Evolutionary conservation across 345 rosid genomes (phyloP), one percentile per base, ranked within the genome.

Genomic region (Brassica rapa): DNA sequence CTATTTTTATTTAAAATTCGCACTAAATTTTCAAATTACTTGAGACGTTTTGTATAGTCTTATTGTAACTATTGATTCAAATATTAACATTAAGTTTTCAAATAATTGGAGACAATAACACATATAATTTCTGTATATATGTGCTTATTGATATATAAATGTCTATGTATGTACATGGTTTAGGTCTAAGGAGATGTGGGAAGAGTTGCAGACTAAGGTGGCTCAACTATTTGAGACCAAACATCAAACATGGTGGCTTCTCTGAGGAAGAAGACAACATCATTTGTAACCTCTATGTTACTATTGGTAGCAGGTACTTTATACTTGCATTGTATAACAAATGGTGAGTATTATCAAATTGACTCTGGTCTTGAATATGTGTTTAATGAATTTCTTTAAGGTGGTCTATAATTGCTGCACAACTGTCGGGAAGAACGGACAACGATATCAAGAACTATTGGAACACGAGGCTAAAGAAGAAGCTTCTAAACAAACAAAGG

Each of bases 151-250:
- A 51, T 51, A 51, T 51, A 51, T n/a, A 51, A 51, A 5, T 51
- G 56, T 51, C 19, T 51, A 5, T 53, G 30, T 39, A 19, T 64
- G 5, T 66, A 16, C 60, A 16, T 53, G 60, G 24, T 53, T 6
- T 53, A 53, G 60, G 60, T 53, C 60, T 53, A 53, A 53, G 60
- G 60, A 53, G 60, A 53, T 53, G 60, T 53, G 60, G 60, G 60
- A 53, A 53, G 86, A 91, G 96, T 61, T 91, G 96, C 64, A 83
- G 96, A 5, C 78, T 91, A 30, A 84, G 96, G 71, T 91, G 96
- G 96, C 85, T 91, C 14, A 91, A 91, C 75, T 91, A 91, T 81
- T 81, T 91, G 37, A 84, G 92, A 74, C 96, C 96, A 46, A 82
- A 84, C 73, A 84, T 91, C 72, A 91, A 86, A 73, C 97, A 81